phyloP scores from a whole-genome alignment of 306 rosid species.

The Cicer cuneatum region DNA sequence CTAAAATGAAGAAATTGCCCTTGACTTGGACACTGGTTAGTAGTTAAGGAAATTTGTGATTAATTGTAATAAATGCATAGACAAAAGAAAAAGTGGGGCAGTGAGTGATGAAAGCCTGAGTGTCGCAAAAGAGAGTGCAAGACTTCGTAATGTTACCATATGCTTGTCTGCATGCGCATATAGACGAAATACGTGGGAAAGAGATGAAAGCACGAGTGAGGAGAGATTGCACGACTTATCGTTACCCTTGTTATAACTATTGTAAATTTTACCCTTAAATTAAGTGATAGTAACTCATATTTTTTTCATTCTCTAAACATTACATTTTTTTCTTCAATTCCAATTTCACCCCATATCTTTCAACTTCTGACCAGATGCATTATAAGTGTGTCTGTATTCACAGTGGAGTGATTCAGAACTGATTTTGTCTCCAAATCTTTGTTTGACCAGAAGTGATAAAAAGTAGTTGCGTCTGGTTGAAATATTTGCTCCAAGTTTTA shows the following conservation, averaged over 20 bases:
- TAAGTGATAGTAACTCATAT: too few relatives aligned
- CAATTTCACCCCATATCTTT: not conserved
- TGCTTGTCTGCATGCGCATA: not conserved
- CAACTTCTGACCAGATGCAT: not conserved
- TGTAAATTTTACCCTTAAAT: not conserved
- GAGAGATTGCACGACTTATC: not conserved
- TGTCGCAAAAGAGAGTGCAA: too few relatives aligned
- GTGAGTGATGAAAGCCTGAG: too few relatives aligned
- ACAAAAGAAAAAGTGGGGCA: too few relatives aligned
- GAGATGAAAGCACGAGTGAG: not conserved
- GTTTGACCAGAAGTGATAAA: not conserved
- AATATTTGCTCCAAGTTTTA: too few relatives aligned
- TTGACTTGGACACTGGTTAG: not conserved
- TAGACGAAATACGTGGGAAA: not conserved
- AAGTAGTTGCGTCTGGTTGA: not conserved
- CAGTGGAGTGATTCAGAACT: not conserved
- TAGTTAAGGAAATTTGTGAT: not conserved
- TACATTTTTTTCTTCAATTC: too few relatives aligned
- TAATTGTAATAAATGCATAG: too few relatives aligned
- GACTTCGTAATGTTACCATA: too few relatives aligned
- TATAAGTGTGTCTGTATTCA: not conserved
- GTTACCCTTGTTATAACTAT: not conserved
- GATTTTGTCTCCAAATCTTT: not conserved
- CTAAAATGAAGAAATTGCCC: not conserved
- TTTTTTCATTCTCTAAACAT: too few relatives aligned